A percentile compares a stretch with the other conserved stretches of the same genome.
Conservation (phyloP, 2,329 filamentous ascomycete species). For the Trichoderma sp. region DNA sequence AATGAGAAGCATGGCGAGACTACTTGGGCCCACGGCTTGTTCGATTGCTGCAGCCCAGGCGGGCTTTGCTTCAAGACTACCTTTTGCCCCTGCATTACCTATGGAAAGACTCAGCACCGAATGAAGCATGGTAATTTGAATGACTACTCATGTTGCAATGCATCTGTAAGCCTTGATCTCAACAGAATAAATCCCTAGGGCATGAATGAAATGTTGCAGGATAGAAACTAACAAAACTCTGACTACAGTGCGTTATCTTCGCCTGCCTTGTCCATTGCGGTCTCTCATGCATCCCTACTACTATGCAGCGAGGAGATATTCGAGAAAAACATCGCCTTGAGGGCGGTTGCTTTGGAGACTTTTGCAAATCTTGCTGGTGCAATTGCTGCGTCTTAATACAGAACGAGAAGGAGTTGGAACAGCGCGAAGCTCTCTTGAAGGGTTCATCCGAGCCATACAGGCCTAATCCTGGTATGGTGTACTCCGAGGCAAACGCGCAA, state of each 20-base stretch:
- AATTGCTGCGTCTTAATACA: slow-evolving; percentile 44
- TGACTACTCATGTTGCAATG: slow-evolving; percentile 47
- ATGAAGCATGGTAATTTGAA: slow-evolving; percentile 39
- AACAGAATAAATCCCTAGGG: not conserved
- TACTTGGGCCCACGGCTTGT: slow-evolving; percentile 38
- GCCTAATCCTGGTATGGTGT: slow-evolving; percentile 23
- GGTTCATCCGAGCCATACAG: slow-evolving; percentile 22
- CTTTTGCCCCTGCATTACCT: slow-evolving; percentile 46
- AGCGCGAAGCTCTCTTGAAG: slow-evolving; percentile 32
- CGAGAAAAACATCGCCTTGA: slow-evolving; percentile 44
- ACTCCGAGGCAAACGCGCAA: not conserved
- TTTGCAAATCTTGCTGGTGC: slow-evolving; percentile 45
- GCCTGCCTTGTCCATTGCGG: slow-evolving; percentile 40
- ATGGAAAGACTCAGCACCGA: slow-evolving; percentile 48
- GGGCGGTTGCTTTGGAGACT: slow-evolving; percentile 42
- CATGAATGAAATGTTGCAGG: not conserved
- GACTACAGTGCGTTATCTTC: slow-evolving; percentile 41
- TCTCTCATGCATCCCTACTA: slow-evolving; percentile 41
- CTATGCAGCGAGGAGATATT: slow-evolving; percentile 45
- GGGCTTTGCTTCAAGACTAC: slow-evolving; percentile 43
- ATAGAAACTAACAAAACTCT: slow-evolving; percentile 11
- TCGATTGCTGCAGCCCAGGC: slow-evolving; percentile 44
- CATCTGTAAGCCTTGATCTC: slow-evolving; percentile 37
- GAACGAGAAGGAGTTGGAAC: slow-evolving; percentile 45
- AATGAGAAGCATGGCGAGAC: slow-evolving; percentile 38